phyloP scores from a whole-genome alignment of 768 basidiomycete species.

The Trametopsis cervina region DNA sequence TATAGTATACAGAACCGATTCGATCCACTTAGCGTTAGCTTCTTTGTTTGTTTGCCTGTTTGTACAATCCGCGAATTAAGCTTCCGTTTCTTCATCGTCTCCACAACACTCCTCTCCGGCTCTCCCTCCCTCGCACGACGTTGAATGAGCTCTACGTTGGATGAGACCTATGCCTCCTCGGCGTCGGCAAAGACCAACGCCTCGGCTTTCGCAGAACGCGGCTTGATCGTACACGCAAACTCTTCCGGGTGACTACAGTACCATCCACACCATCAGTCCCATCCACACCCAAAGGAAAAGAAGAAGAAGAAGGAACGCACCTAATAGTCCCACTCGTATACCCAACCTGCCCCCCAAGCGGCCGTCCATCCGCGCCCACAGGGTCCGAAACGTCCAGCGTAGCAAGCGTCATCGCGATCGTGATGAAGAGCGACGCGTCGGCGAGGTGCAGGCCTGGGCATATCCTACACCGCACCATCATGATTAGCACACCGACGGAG shows the following conservation, averaged over 20 bases:
- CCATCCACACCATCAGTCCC: no score
- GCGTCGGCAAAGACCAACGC: conserved; percentile 6
- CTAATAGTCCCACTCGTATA: conserved; percentile 21
- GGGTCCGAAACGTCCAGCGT: conserved; percentile 24
- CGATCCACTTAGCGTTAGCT: no score
- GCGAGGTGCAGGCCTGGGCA: conserved; percentile 23
- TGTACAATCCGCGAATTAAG: no score
- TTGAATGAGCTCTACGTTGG: no score
- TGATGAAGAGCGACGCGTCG: conserved; percentile 23
- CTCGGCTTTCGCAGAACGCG: conserved; percentile 5
- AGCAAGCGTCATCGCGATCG: conserved; percentile 25
- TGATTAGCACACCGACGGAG: not conserved
- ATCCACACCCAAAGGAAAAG: no score
- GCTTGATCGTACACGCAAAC: conserved; percentile 8
- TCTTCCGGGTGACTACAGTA: conserved; percentile 13
- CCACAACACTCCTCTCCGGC: no score
- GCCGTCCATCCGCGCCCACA: conserved; percentile 22
- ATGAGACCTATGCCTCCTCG: no score
- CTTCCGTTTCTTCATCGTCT: no score
- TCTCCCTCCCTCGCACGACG: no score
- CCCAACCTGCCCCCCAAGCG: conserved; percentile 19
- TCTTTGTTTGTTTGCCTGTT: no score
- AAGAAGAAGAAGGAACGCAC: no score
- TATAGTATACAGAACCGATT: no score
- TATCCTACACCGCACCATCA: not conserved